A percentile compares a stretch with the other conserved stretches of the same genome.
These are phyloP conservation scores for Nicotiana otophora DNA, from an alignment of 257 asterid genomes.

Conservation along the genomic window DNA sequence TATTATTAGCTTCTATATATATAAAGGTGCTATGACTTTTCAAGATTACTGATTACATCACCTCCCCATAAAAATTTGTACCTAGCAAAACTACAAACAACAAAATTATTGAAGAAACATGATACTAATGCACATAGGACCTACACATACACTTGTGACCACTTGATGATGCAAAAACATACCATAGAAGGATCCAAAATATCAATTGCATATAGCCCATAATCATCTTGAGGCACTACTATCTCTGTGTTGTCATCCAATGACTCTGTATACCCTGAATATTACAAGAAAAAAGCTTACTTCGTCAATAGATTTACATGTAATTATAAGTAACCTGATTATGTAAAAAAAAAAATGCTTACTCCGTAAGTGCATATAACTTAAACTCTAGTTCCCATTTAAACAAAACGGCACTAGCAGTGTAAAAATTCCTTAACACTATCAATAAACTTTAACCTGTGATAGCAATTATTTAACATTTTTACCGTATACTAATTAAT, in stretches of 20 bases:
- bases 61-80: background rate
- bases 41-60: background rate
- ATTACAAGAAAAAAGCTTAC: background rate
- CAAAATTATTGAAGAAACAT: background rate
- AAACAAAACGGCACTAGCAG: too few relatives aligned
- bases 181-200: conserved; percentile 90
- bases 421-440: too few relatives aligned
- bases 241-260: conserved; percentile 63
- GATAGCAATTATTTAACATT: too few relatives aligned
- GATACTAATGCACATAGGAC: background rate
- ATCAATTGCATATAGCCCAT: conserved; percentile 93
- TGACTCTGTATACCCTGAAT: conserved; percentile 76
- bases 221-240: conserved; percentile 87
- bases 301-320: too few relatives aligned
- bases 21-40: background rate
- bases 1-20: background rate
- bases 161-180: conserved; percentile 17
- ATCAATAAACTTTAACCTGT: too few relatives aligned
- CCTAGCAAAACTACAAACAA: background rate
- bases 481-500: too few relatives aligned
- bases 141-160: background rate
- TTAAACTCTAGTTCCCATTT: too few relatives aligned
- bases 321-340: too few relatives aligned
- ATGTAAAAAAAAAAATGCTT: too few relatives aligned
- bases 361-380: too few relatives aligned